phyloP scores from a whole-genome alignment of 1,284 basidiomycete genomes.

The Sanghuangporus baumii region DNA sequence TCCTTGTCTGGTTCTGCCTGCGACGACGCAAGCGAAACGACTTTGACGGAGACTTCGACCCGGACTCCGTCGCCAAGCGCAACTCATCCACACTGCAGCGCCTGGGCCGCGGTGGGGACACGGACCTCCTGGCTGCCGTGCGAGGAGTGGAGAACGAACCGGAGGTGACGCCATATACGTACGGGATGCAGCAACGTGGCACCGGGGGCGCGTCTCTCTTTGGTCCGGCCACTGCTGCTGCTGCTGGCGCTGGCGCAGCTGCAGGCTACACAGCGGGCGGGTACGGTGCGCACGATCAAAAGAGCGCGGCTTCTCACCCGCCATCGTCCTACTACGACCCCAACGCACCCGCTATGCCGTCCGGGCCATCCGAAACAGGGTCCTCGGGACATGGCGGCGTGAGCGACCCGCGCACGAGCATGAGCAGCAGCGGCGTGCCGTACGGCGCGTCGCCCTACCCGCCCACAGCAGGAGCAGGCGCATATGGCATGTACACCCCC shows the following conservation, averaged over 20 bases:
- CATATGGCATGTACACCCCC: neutral
- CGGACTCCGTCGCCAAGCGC: constrained; percentile 35
- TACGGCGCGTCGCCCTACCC: constrained; percentile 14
- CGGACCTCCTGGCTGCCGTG: constrained; percentile 7
- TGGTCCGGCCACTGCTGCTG: constrained; percentile 11
- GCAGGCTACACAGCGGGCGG: constrained; percentile 3
- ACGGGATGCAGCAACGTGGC: constrained; percentile 8
- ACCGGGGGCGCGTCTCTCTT: constrained; percentile 1
- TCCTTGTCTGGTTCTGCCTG: constrained; percentile 21
- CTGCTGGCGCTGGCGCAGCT: constrained; percentile 8
- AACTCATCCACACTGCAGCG: neutral
- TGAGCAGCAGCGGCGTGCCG: constrained; percentile 3
- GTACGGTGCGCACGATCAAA: neutral
- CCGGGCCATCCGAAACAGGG: constrained; percentile 3
- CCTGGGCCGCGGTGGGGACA: constrained; percentile 4
- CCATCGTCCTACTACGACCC: constrained; percentile 11
- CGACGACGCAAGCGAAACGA: constrained; percentile 27
- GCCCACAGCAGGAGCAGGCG: neutral
- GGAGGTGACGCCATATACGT: constrained; percentile 16
- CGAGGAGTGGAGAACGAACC: constrained; percentile 1
- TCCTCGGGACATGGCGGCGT: neutral
- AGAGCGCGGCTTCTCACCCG: neutral
- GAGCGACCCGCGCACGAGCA: constrained; percentile 5
- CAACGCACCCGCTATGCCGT: constrained; percentile 2
- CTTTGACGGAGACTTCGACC: constrained; percentile 49